Percentiles rank a stretch among this genome's conserved stretches.
Evolutionary conservation across 1,284 basidiomycete species (phyloP).

Genomic region (Abortiporus biennis): DNA sequence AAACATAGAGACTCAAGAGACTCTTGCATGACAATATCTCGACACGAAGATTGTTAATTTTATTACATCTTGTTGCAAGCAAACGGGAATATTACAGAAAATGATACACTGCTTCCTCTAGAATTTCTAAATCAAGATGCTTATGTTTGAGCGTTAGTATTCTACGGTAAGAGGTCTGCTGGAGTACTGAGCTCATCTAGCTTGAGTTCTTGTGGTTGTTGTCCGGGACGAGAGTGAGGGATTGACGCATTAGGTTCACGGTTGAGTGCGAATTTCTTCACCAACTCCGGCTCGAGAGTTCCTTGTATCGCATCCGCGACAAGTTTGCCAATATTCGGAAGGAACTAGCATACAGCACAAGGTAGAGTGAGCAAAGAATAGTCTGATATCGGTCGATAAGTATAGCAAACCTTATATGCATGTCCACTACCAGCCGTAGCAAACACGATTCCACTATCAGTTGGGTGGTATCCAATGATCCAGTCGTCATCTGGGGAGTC

Average conservation of each 20-base stretch:
- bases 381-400: not conserved
- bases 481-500: conserved; percentile 74
- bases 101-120: no score
- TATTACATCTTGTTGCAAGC: no score
- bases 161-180: conserved; percentile 36
- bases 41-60: no score
- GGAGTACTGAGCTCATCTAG: conserved; percentile 41
- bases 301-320: conserved; percentile 70
- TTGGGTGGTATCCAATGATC: conserved; percentile 67
- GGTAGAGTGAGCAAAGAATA: not conserved
- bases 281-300: conserved; percentile 44
- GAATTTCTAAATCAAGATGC: not conserved
- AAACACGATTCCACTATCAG: conserved; percentile 52
- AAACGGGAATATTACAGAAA: no score
- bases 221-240: conserved; percentile 32
- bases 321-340: conserved; percentile 76
- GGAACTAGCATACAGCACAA: no score
- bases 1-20: no score
- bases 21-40: no score
- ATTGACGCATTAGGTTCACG: conserved; percentile 24
- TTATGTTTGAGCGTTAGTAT: not conserved
- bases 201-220: conserved; percentile 34
- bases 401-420: conserved; percentile 62
- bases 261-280: conserved; percentile 48
- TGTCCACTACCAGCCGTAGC: conserved; percentile 81